Conservation (phyloP, 2,329 filamentous ascomycete genomes). For the Paracoccidioides lutzii region DNA sequence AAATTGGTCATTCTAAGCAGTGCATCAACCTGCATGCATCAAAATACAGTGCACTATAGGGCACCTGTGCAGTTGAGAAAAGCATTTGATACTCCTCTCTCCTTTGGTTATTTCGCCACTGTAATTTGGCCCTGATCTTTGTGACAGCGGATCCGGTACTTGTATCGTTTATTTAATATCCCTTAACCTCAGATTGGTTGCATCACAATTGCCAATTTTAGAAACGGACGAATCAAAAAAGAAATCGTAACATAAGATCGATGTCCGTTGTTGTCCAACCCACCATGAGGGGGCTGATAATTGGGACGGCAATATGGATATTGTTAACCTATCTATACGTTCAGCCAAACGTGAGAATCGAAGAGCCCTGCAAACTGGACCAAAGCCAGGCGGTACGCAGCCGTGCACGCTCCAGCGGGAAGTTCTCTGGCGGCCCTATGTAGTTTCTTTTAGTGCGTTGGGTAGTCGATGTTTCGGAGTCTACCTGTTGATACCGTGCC, state of each 20-base stretch:
- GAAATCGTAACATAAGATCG: conserved; percentile 24
- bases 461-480: conserved; percentile 41
- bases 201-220: neutral
- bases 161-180: too few relatives aligned
- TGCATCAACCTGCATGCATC: too few relatives aligned
- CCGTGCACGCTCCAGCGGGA: conserved; percentile 41
- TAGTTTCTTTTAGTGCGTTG: conserved; percentile 26
- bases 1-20: too few relatives aligned
- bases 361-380: conserved; percentile 32
- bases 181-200: too few relatives aligned
- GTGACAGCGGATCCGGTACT: too few relatives aligned
- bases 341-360: conserved; percentile 42
- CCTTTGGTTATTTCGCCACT: too few relatives aligned
- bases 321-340: conserved; percentile 36
- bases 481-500: conserved; percentile 42
- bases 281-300: conserved; percentile 39
- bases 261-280: conserved; percentile 42
- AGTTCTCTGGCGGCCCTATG: conserved; percentile 15
- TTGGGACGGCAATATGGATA: conserved; percentile 39
- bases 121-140: too few relatives aligned
- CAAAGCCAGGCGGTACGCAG: conserved; percentile 39
- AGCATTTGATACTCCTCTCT: too few relatives aligned
- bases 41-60: too few relatives aligned
- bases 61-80: too few relatives aligned
- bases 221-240: neutral